Base-by-base conservation (phyloP, 192 early-diverging fungal genomes). In the Coemansia sp. region DNA sequence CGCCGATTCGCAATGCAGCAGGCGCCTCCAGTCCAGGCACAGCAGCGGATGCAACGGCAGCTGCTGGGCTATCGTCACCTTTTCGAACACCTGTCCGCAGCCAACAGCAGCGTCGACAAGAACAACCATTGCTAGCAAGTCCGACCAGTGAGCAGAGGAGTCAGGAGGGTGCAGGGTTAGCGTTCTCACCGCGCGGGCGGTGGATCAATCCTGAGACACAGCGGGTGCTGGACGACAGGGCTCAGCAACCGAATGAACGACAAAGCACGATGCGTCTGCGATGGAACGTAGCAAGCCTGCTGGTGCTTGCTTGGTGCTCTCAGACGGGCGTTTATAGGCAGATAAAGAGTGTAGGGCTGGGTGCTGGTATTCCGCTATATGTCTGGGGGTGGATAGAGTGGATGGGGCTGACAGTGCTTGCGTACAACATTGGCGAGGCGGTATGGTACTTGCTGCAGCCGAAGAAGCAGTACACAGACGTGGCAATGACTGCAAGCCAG, bases 191-290 rank as follows among this genome's bases (percentile, higher is more conserved):
- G 1, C 61, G 52, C 23, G 78, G 78, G 0, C 67, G 63, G 17
- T 80, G 78, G 78, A 67, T 64, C 10, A 75, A 69, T 39, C 71
- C 79, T 6, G 79, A 82, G 46, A 70, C 79, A 19, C 74, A 82
- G 36, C 59, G 64, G n/a, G 74, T 76, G 22, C 64, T 82, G n/a
- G 63, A 82, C 19, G 79, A 82, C 14, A 36, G 69, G 10, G 79
- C 70, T 11, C 14, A 23, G n/a, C 73, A 76, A 6, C 50, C 54
- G 31, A 68, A 62, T 54, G 71, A 68, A 54, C 52, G 67, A 23
- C 70, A 76, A 53, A 76, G 75, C 67, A 68, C 75, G 32, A 61
- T 74, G 67, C 74, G 79, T 22, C 64, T 82, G 57, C 74, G 79
- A 46, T 73, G 70, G 74, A 82, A 82, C 58, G 71, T 82, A 10